phyloP scores from a whole-genome alignment of 306 rosid species.

The Sophora flavescens region DNA sequence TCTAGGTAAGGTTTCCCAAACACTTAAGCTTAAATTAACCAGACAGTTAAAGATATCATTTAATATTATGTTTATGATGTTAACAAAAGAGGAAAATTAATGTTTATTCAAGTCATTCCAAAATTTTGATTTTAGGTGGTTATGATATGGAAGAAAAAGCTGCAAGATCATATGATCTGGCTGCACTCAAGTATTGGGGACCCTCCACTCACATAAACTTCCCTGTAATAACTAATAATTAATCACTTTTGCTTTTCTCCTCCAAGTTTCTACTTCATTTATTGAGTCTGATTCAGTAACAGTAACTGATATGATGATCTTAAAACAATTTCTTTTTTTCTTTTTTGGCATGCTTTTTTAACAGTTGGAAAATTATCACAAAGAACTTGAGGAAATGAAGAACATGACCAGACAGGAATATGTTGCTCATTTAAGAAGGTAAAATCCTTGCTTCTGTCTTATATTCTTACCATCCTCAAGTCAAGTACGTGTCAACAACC shows the following conservation, averaged over 20 bases:
- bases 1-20: conserved; percentile 68
- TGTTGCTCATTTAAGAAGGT: conserved; percentile 94
- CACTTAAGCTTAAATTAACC: conserved; percentile 30
- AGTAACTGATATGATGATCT: conserved; percentile 32
- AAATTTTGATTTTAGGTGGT: conserved; percentile 73
- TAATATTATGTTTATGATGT: conserved; percentile 29
- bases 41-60: conserved; percentile 24
- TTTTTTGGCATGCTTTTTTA: conserved; percentile 20
- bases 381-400: conserved; percentile 85
- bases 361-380: conserved; percentile 80
- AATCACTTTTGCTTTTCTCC: conserved; percentile 22
- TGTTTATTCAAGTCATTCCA: conserved; percentile 53
- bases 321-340: background rate
- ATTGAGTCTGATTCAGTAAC: background rate
- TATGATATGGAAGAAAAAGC: conserved; percentile 98
- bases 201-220: conserved; percentile 93
- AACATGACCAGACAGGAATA: conserved; percentile 86
- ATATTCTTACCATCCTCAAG: background rate
- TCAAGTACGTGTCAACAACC: background rate
- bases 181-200: conserved; percentile 98
- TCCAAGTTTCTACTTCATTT: conserved; percentile 33
- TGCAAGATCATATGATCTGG: conserved; percentile 93
- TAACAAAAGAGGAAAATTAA: conserved; percentile 41
- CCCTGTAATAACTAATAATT: conserved; percentile 63
- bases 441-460: conserved; percentile 26